Evolutionary conservation across 2,329 filamentous ascomycete genomes (phyloP).

Genomic region (Chaetomiaceae sp.): DNA sequence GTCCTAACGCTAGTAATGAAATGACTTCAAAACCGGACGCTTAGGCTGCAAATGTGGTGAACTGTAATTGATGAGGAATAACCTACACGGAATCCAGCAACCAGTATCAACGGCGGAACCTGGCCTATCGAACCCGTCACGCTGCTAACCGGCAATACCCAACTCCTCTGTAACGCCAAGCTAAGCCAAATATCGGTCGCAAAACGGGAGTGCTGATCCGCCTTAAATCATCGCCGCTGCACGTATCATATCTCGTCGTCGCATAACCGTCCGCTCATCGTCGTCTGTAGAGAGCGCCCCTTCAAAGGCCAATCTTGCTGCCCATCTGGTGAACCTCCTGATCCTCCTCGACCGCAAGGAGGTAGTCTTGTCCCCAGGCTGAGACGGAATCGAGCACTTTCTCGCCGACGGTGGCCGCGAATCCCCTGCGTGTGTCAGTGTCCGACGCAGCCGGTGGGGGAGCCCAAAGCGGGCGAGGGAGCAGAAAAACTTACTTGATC

Average conservation of each 20-base stretch:
- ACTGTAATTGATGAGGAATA: too few relatives aligned
- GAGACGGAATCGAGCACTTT: conserved; percentile 65
- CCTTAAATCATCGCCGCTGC: neutral
- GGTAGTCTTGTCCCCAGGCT: conserved; percentile 54
- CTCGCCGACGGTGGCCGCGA: conserved; percentile 68
- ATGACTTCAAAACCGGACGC: too few relatives aligned
- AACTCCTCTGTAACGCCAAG: too few relatives aligned
- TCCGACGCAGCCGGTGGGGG: neutral
- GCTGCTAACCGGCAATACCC: too few relatives aligned
- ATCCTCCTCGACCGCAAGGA: conserved; percentile 72
- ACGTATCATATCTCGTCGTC: neutral
- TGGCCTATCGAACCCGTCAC: too few relatives aligned
- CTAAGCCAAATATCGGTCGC: neutral
- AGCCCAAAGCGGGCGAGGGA: too few relatives aligned
- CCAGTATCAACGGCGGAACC: too few relatives aligned
- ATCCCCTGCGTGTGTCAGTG: conserved; percentile 55
- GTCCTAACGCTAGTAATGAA: too few relatives aligned
- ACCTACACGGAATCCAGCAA: too few relatives aligned
- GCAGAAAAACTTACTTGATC: conserved; percentile 53
- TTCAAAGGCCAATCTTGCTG: neutral
- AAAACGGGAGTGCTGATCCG: neutral
- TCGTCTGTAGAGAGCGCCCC: neutral
- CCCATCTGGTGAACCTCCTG: conserved; percentile 47
- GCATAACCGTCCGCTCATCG: neutral
- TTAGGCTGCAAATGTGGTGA: too few relatives aligned